phyloP scores from a whole-genome alignment of 1,139 yeast species.

The Blastobotrys ciferrii region DNA sequence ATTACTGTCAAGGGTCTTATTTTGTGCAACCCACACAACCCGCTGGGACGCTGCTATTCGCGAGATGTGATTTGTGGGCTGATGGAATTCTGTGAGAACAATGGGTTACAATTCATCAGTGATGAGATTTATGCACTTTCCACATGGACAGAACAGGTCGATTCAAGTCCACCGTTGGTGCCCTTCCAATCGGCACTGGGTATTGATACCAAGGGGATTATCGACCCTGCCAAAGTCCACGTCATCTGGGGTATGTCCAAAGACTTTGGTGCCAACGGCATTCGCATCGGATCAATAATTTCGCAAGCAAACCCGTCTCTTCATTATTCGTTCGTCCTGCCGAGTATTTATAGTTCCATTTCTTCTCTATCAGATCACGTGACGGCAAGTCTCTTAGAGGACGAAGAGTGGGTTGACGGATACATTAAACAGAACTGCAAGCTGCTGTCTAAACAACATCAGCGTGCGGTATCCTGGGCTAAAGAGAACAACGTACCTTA shows the following conservation, averaged over 20 bases:
- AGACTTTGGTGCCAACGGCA: background rate
- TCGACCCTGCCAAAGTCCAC: background rate
- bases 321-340: background rate
- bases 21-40: slow-evolving; percentile 1
- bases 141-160: background rate
- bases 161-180: background rate
- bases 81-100: background rate
- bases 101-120: background rate
- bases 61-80: background rate
- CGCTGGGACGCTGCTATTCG: background rate
- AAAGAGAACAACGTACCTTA: background rate
- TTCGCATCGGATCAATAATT: background rate
- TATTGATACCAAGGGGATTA: background rate
- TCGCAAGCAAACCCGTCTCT: background rate
- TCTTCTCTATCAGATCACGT: background rate
- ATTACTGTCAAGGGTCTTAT: background rate
- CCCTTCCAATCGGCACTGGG: background rate
- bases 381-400: background rate
- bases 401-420: background rate
- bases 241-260: background rate
- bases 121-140: slow-evolving; percentile 3
- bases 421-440: background rate
- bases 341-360: background rate
- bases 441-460: background rate
- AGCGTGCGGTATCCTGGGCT: background rate